A percentile compares a stretch with the other conserved stretches of the same genome.
These are phyloP conservation scores for Pleurotus sapidus DNA, from an alignment of 768 basidiomycete genomes.

Conservation along the genomic window DNA sequence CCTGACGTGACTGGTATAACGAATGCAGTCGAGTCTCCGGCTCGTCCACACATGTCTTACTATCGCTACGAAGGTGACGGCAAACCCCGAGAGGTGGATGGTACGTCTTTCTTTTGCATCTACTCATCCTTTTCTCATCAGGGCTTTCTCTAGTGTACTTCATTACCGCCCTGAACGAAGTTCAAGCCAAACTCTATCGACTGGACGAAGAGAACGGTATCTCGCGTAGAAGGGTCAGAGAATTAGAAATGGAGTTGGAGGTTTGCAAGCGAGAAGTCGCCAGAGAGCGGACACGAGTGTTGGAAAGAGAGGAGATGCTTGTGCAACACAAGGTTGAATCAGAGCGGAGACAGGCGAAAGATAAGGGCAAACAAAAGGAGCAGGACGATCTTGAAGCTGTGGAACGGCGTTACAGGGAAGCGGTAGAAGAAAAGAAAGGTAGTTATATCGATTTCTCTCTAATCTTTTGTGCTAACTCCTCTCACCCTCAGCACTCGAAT, in stretches of 20 bases:
- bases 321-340: conserved; percentile 30
- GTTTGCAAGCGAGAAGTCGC: conserved; percentile 77
- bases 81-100: conserved; percentile 59
- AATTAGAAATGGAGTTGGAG: conserved; percentile 86
- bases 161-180: conserved; percentile 53
- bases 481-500: conserved; percentile 64
- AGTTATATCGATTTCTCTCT: conserved; percentile 11
- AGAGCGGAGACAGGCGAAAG: conserved; percentile 20
- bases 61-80: conserved; percentile 43
- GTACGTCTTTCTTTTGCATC: conserved; percentile 30
- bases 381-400: conserved; percentile 26
- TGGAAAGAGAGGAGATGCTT: conserved; percentile 52
- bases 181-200: conserved; percentile 67
- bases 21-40: conserved; percentile 72
- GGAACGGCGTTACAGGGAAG: conserved; percentile 61
- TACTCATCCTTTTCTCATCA: too few species aligned
- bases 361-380: conserved; percentile 34
- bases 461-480: conserved; percentile 9
- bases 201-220: conserved; percentile 82
- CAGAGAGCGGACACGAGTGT: conserved; percentile 61
- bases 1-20: conserved; percentile 87
- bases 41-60: conserved; percentile 51
- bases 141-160: conserved; percentile 22
- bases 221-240: conserved; percentile 78
- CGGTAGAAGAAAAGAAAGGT: conserved; percentile 91